Conservation (phyloP, 23 red algal species). For the Agarophyton chilense region DNA sequence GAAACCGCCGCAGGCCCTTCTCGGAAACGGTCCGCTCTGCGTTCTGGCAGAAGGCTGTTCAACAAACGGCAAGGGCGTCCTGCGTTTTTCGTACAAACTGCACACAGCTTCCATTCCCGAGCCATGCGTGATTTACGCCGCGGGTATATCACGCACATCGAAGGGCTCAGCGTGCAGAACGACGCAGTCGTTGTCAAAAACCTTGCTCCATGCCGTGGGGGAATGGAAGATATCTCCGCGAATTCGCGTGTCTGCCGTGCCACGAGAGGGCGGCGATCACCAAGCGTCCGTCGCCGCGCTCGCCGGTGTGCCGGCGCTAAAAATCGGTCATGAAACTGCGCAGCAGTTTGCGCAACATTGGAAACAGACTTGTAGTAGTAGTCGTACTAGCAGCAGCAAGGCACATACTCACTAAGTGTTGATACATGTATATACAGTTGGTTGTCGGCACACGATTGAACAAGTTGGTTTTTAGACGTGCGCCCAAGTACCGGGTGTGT, state of each 20-base stretch:
- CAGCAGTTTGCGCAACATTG: slow-evolving; percentile 43
- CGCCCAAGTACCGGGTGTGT: background rate
- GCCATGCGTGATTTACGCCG: background rate
- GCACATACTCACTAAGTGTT: background rate
- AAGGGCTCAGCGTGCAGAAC: background rate
- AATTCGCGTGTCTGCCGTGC: slow-evolving; percentile 31
- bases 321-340: slow-evolving; percentile 20
- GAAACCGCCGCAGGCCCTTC: background rate
- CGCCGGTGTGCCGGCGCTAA: slow-evolving; percentile 35
- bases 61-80: slow-evolving; percentile 63
- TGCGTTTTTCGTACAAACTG: slow-evolving; percentile 31
- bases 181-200: background rate
- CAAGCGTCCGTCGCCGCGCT: slow-evolving; percentile 27
- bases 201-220: slow-evolving; percentile 4
- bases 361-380: no score
- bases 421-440: no score
- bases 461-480: background rate
- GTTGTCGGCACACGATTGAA: no score
- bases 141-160: background rate
- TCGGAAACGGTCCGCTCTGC: slow-evolving; percentile 26
- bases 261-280: slow-evolving; percentile 11
- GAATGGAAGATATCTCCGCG: background rate
- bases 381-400: background rate
- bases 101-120: background rate
- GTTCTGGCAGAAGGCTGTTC: slow-evolving; percentile 60